A percentile compares a stretch with the other conserved stretches of the same genome.
These are phyloP conservation scores for Amanita subjunquillea DNA, from an alignment of 768 basidiomycete genomes.

Conservation along the genomic window DNA sequence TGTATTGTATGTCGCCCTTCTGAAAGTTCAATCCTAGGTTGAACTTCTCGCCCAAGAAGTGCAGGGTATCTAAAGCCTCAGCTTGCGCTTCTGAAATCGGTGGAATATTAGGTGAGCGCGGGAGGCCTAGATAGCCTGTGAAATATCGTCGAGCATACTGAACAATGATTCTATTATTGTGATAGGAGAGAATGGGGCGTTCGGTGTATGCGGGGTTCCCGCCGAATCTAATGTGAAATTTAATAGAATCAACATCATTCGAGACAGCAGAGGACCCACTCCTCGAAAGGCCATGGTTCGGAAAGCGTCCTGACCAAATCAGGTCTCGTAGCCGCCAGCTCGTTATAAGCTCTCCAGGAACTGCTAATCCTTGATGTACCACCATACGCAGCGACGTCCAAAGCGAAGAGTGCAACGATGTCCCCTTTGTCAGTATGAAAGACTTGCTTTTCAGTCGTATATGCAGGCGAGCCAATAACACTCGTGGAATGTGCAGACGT, in stretches of 20 bases:
- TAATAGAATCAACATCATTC: not conserved
- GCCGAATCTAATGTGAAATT: slow-evolving; percentile 24
- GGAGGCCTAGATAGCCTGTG: slow-evolving; percentile 28
- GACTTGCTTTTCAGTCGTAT: slow-evolving; percentile 39
- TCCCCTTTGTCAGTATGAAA: slow-evolving; percentile 40
- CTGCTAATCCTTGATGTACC: slow-evolving; percentile 36
- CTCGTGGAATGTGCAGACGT: slow-evolving; percentile 30
- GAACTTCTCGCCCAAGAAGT: slow-evolving; percentile 33
- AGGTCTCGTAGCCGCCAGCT: slow-evolving; percentile 32
- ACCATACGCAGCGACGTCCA: slow-evolving; percentile 31
- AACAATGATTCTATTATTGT: slow-evolving; percentile 29
- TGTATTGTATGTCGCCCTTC: slow-evolving; percentile 40
- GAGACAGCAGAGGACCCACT: slow-evolving; percentile 13
- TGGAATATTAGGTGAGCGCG: slow-evolving; percentile 27
- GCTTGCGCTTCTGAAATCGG: slow-evolving; percentile 40
- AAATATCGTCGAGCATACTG: slow-evolving; percentile 36
- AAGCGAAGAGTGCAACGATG: slow-evolving; percentile 31
- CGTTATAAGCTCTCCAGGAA: slow-evolving; percentile 33
- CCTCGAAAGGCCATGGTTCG: slow-evolving; percentile 34
- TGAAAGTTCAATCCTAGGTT: slow-evolving; percentile 33
- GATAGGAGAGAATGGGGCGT: slow-evolving; percentile 29
- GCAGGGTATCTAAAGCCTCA: slow-evolving; percentile 34
- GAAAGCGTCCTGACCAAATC: slow-evolving; percentile 31
- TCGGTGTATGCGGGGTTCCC: slow-evolving; percentile 22
- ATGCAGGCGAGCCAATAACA: slow-evolving; percentile 32